phyloP scores from a whole-genome alignment of 257 asterid species.

The Striga asiatica region DNA sequence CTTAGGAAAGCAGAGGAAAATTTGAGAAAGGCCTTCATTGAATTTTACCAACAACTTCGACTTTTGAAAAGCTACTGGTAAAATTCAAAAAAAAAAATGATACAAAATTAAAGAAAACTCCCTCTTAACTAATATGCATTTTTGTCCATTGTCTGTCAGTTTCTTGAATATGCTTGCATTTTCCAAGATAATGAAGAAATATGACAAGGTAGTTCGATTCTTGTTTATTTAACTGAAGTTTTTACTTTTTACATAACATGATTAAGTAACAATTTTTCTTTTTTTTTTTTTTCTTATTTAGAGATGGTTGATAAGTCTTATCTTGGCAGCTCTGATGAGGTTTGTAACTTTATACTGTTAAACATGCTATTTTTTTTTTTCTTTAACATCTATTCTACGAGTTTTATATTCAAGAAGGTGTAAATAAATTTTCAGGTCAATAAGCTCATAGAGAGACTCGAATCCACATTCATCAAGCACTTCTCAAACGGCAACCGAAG shows the following conservation, averaged over 20 bases:
- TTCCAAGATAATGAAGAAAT: slow-evolving; percentile 86
- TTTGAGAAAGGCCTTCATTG: slow-evolving; percentile 47
- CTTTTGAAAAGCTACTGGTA: slow-evolving; percentile 64
- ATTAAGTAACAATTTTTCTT: neutral
- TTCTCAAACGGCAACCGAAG: slow-evolving; percentile 69
- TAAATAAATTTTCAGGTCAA: slow-evolving; percentile 34
- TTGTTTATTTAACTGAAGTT: neutral
- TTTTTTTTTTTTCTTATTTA: slow-evolving; percentile 25
- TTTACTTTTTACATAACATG: neutral
- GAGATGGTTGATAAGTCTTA: slow-evolving; percentile 66
- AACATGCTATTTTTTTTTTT: neutral
- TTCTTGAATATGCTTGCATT: slow-evolving; percentile 74
- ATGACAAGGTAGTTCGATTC: slow-evolving; percentile 54
- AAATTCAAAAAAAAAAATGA: neutral
- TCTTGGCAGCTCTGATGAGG: slow-evolving; percentile 77
- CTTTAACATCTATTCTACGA: too few species aligned
- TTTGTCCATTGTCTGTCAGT: slow-evolving; percentile 25
- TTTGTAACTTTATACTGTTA: slow-evolving; percentile 15
- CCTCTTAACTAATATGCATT: too few species aligned
- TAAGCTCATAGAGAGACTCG: slow-evolving; percentile 47
- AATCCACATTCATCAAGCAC: slow-evolving; percentile 59
- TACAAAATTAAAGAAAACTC: too few species aligned
- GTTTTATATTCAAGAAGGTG: too few species aligned
- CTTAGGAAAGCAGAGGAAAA: slow-evolving; percentile 51
- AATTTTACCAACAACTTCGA: slow-evolving; percentile 56